These are phyloP conservation scores for Cytospora chrysosperma DNA, from an alignment of 2,329 filamentous ascomycete genomes.

Conservation along the genomic window DNA sequence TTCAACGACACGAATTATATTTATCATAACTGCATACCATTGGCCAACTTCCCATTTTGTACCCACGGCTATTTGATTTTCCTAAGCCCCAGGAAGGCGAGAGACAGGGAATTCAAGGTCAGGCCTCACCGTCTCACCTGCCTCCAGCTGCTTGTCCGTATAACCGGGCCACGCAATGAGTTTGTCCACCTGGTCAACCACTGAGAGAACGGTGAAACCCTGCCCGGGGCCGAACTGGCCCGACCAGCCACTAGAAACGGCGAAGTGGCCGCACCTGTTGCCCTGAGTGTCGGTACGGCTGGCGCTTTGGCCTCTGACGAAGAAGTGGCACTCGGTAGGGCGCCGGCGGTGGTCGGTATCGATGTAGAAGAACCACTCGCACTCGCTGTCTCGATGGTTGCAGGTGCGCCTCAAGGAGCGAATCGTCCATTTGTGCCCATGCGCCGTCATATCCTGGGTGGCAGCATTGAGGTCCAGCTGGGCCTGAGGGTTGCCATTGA, in stretches of 20 bases:
- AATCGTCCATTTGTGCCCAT: conserved; percentile 38
- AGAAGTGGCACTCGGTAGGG: conserved; percentile 35
- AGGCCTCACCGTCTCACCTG: background rate
- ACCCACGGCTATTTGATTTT: background rate
- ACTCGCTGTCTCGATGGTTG: conserved; percentile 39
- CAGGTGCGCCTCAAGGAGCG: conserved; percentile 39
- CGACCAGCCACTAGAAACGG: conserved; percentile 53
- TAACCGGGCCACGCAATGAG: conserved; percentile 53
- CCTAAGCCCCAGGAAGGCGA: background rate
- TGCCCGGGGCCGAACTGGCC: conserved; percentile 50
- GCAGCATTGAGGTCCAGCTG: background rate
- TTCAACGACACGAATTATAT: no score
- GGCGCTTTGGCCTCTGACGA: conserved; percentile 34
- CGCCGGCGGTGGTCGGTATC: conserved; percentile 31
- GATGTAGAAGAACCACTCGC: conserved; percentile 42
- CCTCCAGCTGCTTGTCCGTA: conserved; percentile 49
- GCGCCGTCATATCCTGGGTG: background rate
- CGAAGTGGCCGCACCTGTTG: conserved; percentile 46
- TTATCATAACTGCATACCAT: no score
- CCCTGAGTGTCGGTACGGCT: conserved; percentile 37
- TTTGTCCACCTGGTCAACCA: conserved; percentile 42
- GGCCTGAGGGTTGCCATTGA: background rate
- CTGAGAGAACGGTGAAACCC: conserved; percentile 54
- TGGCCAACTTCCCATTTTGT: background rate
- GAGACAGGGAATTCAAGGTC: background rate